Conservation (phyloP, 805 yeast genomes). For the Zygosaccharomyces siamensis region DNA sequence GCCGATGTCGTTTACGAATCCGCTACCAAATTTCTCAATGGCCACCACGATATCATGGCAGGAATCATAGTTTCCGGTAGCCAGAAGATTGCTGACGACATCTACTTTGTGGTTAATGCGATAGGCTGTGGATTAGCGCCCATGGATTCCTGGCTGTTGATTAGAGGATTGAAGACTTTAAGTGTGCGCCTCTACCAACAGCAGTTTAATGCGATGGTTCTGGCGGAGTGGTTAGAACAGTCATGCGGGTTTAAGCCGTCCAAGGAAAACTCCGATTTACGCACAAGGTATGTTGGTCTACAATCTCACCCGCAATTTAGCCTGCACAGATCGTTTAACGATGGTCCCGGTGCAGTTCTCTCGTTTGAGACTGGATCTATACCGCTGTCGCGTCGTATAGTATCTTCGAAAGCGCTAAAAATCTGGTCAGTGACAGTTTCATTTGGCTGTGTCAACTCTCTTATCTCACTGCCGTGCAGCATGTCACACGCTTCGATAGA, state of each 20-base stretch:
- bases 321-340: conserved; percentile 68
- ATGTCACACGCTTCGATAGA: conserved; percentile 98
- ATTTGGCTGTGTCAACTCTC: conserved; percentile 89
- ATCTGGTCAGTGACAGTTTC: conserved; percentile 87
- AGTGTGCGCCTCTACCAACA: conserved; percentile 84
- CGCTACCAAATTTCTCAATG: conserved; percentile 88
- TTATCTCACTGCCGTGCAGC: conserved; percentile 88
- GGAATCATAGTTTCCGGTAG: conserved; percentile 76
- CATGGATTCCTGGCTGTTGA: conserved; percentile 84
- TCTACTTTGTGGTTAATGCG: conserved; percentile 78
- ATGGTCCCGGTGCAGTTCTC: conserved; percentile 86
- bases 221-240: conserved; percentile 68
- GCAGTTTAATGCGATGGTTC: conserved; percentile 68
- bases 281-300: conserved; percentile 83
- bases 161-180: conserved; percentile 84
- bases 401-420: conserved; percentile 55
- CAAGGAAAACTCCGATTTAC: conserved; percentile 20
- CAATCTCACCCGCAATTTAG: conserved; percentile 76
- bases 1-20: conserved; percentile 91
- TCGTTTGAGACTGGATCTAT: conserved; percentile 83
- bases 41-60: conserved; percentile 97
- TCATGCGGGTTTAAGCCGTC: conserved; percentile 47
- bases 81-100: conserved; percentile 56
- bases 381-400: conserved; percentile 60
- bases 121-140: conserved; percentile 91